Conservation (phyloP, 2,329 filamentous ascomycete genomes). For the Boeremia lycopersici region DNA sequence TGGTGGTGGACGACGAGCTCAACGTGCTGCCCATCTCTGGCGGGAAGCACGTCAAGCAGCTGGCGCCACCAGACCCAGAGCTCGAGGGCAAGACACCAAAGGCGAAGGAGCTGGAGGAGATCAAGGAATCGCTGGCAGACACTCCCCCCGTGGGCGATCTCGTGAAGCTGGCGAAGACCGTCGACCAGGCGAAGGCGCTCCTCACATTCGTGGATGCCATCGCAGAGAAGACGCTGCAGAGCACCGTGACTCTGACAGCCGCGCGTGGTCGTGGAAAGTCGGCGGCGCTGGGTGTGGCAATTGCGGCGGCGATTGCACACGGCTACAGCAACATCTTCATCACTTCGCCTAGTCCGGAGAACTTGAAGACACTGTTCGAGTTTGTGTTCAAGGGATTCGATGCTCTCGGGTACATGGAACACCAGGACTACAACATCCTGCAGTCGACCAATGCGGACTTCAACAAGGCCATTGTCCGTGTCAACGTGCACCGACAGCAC, state of each 20-base stretch:
- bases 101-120: conserved; percentile 75
- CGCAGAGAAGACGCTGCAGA: conserved; percentile 90
- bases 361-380: conserved; percentile 97
- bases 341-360: conserved; percentile 95
- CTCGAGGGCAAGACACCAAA: conserved; percentile 73
- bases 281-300: conserved; percentile 89
- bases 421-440: conserved; percentile 96
- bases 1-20: conserved; percentile 96
- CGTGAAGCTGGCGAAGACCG: conserved; percentile 82
- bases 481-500: conserved; percentile 94
- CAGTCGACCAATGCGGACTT: conserved; percentile 98
- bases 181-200: conserved; percentile 96
- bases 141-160: conserved; percentile 85
- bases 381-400: conserved; percentile 99
- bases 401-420: conserved; percentile 88
- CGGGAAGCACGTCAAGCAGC: conserved; percentile 82
- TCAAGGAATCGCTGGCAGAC: conserved; percentile 87
- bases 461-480: conserved; percentile 97
- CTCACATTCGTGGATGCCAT: conserved; percentile 96
- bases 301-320: conserved; percentile 91
- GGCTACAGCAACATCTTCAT: conserved; percentile 99
- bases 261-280: conserved; percentile 96
- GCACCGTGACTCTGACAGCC: conserved; percentile 91
- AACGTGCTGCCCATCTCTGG: conserved; percentile 97
- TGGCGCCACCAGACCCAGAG: conserved; percentile 77